phyloP scores from a whole-genome alignment of 441 rosid species.

The Populus hybrid region DNA sequence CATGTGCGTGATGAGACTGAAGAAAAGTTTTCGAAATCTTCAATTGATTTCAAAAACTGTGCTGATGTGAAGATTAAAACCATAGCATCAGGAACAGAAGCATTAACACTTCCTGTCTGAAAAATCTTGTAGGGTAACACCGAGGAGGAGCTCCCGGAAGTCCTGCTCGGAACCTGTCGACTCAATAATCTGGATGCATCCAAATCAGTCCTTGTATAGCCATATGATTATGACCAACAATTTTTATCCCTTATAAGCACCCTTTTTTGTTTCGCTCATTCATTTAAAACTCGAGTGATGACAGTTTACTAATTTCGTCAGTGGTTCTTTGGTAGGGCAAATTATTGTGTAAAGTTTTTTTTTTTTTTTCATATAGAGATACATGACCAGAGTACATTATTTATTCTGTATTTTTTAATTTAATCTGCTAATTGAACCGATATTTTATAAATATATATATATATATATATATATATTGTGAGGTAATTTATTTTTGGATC shows the following conservation, averaged over 20 bases:
- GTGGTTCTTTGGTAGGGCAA: background rate
- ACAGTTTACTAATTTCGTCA: too few relatives aligned
- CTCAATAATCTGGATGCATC: conserved; percentile 62
- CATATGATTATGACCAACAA: conserved; percentile 1
- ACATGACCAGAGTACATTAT: background rate
- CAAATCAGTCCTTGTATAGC: conserved; percentile 38
- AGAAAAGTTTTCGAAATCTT: background rate
- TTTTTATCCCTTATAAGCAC: background rate
- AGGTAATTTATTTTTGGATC: too few relatives aligned
- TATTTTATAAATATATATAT: too few relatives aligned
- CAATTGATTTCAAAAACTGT: too few relatives aligned
- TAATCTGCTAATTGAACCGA: too few relatives aligned
- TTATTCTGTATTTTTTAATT: background rate
- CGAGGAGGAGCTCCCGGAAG: conserved; percentile 83
- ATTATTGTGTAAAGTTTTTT: background rate
- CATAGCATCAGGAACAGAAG: too few relatives aligned
- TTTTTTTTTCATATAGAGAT: too few relatives aligned
- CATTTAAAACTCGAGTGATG: too few relatives aligned
- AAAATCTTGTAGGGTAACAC: conserved; percentile 58
- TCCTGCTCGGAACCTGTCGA: conserved; percentile 78
- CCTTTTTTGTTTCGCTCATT: background rate
- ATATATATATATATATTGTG: too few relatives aligned
- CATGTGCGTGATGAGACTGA: background rate
- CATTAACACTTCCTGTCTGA: background rate
- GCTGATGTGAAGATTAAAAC: background rate